Percentiles rank a stretch among this genome's conserved stretches.
Conservation (phyloP, 2,329 filamentous ascomycete genomes). For the Fusarium nematophilum region DNA sequence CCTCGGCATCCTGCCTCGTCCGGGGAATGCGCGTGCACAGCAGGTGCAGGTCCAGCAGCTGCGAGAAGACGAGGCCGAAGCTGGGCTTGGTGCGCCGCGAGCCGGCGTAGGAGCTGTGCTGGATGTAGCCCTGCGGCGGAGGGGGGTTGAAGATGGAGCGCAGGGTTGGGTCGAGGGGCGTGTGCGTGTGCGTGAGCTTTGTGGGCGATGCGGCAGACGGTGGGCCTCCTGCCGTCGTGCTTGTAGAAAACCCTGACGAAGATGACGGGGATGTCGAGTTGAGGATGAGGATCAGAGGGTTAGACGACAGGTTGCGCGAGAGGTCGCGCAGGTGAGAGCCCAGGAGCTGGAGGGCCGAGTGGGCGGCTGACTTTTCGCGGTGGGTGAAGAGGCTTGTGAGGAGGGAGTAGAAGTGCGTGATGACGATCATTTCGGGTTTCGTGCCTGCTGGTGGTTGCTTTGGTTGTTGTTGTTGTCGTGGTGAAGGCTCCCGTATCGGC, state of each 20-base stretch:
- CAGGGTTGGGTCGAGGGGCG: conserved; percentile 55
- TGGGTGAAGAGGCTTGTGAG: conserved; percentile 64
- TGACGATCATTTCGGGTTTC: conserved; percentile 59
- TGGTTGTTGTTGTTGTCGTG: conserved; percentile 1
- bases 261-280: conserved; percentile 58
- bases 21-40: conserved; percentile 60
- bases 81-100: conserved; percentile 58
- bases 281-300: conserved; percentile 64
- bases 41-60: conserved; percentile 66
- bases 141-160: conserved; percentile 61
- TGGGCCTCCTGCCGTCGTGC: conserved; percentile 3
- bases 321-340: conserved; percentile 59
- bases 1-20: conserved; percentile 53
- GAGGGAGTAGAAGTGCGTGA: conserved; percentile 66
- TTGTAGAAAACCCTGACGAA: conserved; percentile 4
- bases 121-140: conserved; percentile 28
- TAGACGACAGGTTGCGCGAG: conserved; percentile 52
- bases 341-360: conserved; percentile 61
- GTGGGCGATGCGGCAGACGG: conserved; percentile 3
- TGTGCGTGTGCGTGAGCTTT: too few species aligned
- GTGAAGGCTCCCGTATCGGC: not conserved
- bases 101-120: too few species aligned
- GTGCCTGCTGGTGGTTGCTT: conserved; percentile 1
- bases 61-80: conserved; percentile 66
- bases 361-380: conserved; percentile 59